Conservation (phyloP, 148 eudicot genomes). For the Dianthus caryophyllus region DNA sequence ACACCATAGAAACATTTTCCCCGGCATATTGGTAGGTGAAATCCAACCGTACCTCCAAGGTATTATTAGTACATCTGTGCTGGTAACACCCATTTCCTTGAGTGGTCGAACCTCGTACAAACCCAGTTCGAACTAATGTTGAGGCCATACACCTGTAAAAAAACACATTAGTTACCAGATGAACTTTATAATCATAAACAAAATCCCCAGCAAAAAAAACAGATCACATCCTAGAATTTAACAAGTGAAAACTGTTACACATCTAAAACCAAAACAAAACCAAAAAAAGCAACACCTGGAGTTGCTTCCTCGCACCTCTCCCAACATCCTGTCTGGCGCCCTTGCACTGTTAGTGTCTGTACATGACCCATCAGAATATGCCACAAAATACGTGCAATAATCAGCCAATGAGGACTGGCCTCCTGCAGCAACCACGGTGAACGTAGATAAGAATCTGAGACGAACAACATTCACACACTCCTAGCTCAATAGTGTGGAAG, state of each 20-base stretch:
- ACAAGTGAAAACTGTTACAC: background rate
- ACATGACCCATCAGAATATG: constrained; percentile 98
- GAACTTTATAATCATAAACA: background rate
- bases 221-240: background rate
- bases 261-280: too few relatives aligned
- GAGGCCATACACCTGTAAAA: constrained; percentile 91
- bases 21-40: too few relatives aligned
- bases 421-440: constrained; percentile 47
- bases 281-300: constrained; percentile 55
- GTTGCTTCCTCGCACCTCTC: constrained; percentile 87
- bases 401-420: constrained; percentile 98
- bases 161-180: constrained; percentile 6
- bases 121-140: constrained; percentile 87
- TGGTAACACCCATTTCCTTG: constrained; percentile 99
- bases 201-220: background rate
- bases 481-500: background rate
- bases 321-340: constrained; percentile 93
- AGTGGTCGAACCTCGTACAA: constrained; percentile 82
- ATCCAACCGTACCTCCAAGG: constrained; percentile 69
- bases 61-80: constrained; percentile 73
- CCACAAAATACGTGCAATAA: constrained; percentile 95
- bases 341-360: constrained; percentile 85
- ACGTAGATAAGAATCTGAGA: background rate
- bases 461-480: background rate
- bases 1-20: background rate